Evolutionary conservation across 2,329 filamentous ascomycete species (phyloP).

Genomic region (Lasiodiplodia gonubiensis): DNA sequence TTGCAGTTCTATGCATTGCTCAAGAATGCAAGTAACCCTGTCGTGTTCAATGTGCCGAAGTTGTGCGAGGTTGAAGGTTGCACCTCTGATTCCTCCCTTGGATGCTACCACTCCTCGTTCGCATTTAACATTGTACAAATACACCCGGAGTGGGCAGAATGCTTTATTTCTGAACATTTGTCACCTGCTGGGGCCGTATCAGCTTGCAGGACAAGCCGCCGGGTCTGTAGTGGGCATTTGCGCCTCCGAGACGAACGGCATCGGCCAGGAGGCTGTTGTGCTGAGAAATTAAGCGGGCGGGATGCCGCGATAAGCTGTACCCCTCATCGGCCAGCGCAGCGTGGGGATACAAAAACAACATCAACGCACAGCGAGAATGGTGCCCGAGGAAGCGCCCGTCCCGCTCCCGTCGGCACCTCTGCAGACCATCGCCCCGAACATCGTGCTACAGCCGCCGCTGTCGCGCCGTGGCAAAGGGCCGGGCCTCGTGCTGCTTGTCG

Average conservation of each 20-base stretch:
- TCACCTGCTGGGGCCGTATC: too few relatives aligned
- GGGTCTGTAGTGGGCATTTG: background rate
- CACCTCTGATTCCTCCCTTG: background rate
- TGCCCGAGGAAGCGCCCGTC: constrained; percentile 17
- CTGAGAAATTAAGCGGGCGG: background rate
- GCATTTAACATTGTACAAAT: too few relatives aligned
- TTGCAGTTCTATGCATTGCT: background rate
- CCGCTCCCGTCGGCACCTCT: constrained; percentile 34
- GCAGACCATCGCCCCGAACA: constrained; percentile 36
- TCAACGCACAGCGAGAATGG: background rate
- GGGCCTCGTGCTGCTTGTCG: constrained; percentile 54
- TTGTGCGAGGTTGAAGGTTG: background rate
- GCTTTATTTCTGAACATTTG: too few relatives aligned
- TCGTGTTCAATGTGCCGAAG: background rate
- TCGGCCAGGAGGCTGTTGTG: too few relatives aligned
- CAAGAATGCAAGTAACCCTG: background rate
- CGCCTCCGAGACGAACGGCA: background rate
- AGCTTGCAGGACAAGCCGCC: too few relatives aligned
- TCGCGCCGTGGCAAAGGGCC: constrained; percentile 57
- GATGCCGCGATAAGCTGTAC: background rate
- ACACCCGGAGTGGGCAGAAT: too few relatives aligned
- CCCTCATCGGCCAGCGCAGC: background rate
- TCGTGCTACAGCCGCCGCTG: constrained; percentile 53
- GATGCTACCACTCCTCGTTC: too few relatives aligned
- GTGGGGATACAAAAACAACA: background rate